phyloP scores from a whole-genome alignment of 352 stramenopile genomes.

The Globisporangium rhizosaccharum region DNA sequence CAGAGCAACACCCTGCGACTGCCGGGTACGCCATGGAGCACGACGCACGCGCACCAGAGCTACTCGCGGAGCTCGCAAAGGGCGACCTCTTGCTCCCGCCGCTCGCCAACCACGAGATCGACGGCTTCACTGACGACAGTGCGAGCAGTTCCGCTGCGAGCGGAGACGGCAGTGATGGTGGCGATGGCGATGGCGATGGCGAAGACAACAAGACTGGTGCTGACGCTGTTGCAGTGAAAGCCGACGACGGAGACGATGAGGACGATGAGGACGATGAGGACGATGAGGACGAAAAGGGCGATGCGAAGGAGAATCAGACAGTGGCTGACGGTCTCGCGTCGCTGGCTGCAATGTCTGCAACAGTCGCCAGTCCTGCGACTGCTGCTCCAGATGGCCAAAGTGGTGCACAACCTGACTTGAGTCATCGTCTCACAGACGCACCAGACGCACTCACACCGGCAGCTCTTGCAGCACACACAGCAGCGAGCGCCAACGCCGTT shows the following conservation, averaged over 20 bases:
- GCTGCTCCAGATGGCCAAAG: too few species aligned
- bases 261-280: constrained; percentile 18
- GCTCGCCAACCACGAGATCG: constrained; percentile 54
- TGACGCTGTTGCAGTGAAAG: neutral
- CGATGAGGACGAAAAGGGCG: constrained; percentile 2
- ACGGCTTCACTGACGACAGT: constrained; percentile 77
- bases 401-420: constrained; percentile 8
- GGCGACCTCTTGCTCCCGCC: constrained; percentile 49
- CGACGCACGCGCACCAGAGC: constrained; percentile 16
- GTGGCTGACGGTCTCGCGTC: neutral
- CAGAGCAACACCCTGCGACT: constrained; percentile 38
- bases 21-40: constrained; percentile 49
- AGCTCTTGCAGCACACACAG: constrained; percentile 17
- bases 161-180: constrained; percentile 15
- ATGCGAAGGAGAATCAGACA: neutral
- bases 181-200: constrained; percentile 9
- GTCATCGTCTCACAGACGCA: constrained; percentile 7
- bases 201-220: constrained; percentile 8
- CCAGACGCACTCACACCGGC: constrained; percentile 1
- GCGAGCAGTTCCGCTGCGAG: constrained; percentile 61
- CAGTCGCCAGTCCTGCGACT: too few species aligned
- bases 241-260: constrained; percentile 7
- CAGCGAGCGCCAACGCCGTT: neutral
- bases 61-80: constrained; percentile 36
- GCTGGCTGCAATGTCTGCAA: neutral